These are phyloP conservation scores for Paramecium primaurelia DNA, from an alignment of 73 alveolate genomes.

Conservation along the genomic window DNA sequence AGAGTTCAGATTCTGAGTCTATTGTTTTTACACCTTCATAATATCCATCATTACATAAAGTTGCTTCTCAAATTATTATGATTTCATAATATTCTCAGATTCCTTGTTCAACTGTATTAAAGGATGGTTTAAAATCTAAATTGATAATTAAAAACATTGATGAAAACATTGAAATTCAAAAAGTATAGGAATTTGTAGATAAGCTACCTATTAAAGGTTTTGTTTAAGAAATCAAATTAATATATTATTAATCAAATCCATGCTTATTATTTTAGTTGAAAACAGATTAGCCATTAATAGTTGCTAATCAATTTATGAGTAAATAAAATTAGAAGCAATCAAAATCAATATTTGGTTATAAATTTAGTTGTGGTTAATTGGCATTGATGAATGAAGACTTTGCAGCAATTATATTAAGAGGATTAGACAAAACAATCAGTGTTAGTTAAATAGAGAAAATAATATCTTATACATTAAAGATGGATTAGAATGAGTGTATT, in stretches of 20 bases:
- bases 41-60: conserved; percentile 35
- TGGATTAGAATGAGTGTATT: conserved; percentile 12
- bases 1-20: conserved; percentile 36
- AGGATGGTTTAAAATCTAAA: neutral
- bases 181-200: neutral
- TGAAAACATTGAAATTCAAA: neutral
- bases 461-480: neutral
- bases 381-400: neutral
- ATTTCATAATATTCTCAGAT: neutral
- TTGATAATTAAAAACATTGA: neutral
- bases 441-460: neutral
- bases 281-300: conserved; percentile 37
- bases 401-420: conserved; percentile 19
- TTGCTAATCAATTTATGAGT: neutral
- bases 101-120: conserved; percentile 32
- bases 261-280: neutral
- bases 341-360: neutral
- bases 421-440: neutral
- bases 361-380: neutral
- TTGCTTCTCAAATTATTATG: neutral
- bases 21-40: neutral
- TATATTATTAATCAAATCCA: neutral
- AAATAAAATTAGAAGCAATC: neutral
- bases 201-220: conserved; percentile 10
- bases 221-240: neutral